phyloP scores from a whole-genome alignment of 495 filamentous ascomycete genomes.

The Annulohypoxylon bovei region DNA sequence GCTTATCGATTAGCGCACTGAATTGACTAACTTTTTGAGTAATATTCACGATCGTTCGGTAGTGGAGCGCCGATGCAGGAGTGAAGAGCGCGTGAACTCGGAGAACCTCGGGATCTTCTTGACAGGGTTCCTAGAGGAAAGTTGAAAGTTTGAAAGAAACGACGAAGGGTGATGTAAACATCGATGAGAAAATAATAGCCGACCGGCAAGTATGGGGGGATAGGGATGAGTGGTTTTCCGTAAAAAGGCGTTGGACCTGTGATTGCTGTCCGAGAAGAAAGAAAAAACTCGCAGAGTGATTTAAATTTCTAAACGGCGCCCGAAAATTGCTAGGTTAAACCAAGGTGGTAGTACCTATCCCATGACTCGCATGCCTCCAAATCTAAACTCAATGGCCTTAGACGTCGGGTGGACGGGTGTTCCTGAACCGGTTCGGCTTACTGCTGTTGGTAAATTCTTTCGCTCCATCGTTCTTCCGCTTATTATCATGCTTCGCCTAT shows the following conservation, averaged over 20 bases:
- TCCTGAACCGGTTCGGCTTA: slow-evolving; percentile 24
- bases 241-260: neutral
- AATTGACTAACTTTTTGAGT: slow-evolving; percentile 26
- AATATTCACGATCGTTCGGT: slow-evolving; percentile 32
- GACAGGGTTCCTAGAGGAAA: slow-evolving; percentile 24
- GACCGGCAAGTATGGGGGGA: slow-evolving; percentile 6
- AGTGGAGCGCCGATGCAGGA: slow-evolving; percentile 34
- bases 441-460: slow-evolving; percentile 31
- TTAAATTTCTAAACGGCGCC: slow-evolving; percentile 34
- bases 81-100: slow-evolving; percentile 24
- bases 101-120: slow-evolving; percentile 22
- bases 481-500: slow-evolving; percentile 1
- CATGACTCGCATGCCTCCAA: slow-evolving; percentile 35
- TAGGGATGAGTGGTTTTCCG: slow-evolving; percentile 1
- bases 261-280: neutral
- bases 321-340: slow-evolving; percentile 15
- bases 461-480: slow-evolving; percentile 34
- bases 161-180: slow-evolving; percentile 3
- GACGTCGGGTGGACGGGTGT: slow-evolving; percentile 3
- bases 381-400: slow-evolving; percentile 11
- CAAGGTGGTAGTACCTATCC: slow-evolving; percentile 10
- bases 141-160: slow-evolving; percentile 19
- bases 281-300: slow-evolving; percentile 38
- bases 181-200: slow-evolving; percentile 7
- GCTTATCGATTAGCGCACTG: slow-evolving; percentile 36